phyloP scores from a whole-genome alignment of 257 asterid genomes.

The Ophiorrhiza pumila region DNA sequence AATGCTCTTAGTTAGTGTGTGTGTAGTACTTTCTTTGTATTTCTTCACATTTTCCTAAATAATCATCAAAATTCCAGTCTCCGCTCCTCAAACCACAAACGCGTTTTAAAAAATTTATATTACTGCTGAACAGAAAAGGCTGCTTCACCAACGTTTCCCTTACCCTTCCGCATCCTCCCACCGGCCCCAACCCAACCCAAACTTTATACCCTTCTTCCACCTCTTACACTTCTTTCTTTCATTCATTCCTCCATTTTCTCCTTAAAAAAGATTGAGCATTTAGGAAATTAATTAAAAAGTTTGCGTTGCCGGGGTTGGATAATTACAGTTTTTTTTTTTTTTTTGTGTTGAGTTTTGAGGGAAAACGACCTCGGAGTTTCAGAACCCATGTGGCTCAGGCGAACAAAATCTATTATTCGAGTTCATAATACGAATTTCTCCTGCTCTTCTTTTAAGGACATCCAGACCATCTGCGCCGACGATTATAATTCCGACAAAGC shows the following conservation, averaged over 20 bases:
- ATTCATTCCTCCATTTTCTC: too few relatives aligned
- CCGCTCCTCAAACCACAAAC: too few relatives aligned
- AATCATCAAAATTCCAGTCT: not conserved
- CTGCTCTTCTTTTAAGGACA: slow-evolving; percentile 81
- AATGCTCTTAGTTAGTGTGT: too few relatives aligned
- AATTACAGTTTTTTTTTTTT: not conserved
- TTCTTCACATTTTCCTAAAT: not conserved
- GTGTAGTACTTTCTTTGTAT: too few relatives aligned
- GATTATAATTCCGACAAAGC: slow-evolving; percentile 17
- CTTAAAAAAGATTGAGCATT: too few relatives aligned
- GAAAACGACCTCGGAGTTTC: slow-evolving; percentile 18
- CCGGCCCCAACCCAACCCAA: not conserved
- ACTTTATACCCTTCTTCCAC: slow-evolving; percentile 18
- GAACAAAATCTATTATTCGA: slow-evolving; percentile 57
- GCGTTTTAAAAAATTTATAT: not conserved
- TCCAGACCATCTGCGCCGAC: slow-evolving; percentile 56
- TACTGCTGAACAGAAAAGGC: not conserved
- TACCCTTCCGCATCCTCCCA: not conserved
- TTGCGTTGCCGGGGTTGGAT: too few relatives aligned
- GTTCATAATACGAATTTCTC: slow-evolving; percentile 47
- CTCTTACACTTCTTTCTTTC: not conserved
- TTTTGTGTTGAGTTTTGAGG: not conserved
- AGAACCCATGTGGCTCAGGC: slow-evolving; percentile 74
- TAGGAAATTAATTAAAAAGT: too few relatives aligned
- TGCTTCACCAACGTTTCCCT: slow-evolving; percentile 2